Conservation (phyloP, 306 rosid species). For the Cyclanthera cordifolia region DNA sequence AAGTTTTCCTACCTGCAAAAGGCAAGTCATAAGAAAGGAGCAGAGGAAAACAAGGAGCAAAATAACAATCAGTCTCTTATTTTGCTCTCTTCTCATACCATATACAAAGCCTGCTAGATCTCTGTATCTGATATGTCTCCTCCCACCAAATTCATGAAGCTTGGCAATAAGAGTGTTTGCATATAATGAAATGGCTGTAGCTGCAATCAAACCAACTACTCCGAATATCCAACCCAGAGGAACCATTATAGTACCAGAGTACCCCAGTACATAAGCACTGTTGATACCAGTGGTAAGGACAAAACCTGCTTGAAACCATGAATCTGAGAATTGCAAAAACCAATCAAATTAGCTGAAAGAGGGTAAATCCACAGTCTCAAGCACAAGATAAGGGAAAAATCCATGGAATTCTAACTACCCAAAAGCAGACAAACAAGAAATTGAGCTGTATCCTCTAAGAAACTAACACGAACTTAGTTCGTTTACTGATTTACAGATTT, state of each 20-base stretch:
- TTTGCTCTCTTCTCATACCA: slow-evolving; percentile 31
- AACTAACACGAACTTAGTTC: not conserved
- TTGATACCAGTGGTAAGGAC: slow-evolving; percentile 82
- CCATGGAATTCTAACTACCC: not conserved
- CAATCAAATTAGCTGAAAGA: not conserved
- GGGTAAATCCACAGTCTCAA: not conserved
- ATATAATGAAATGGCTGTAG: slow-evolving; percentile 59
- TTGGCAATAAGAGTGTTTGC: slow-evolving; percentile 74
- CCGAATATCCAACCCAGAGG: slow-evolving; percentile 81
- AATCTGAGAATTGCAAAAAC: slow-evolving; percentile 30
- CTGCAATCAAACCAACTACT: slow-evolving; percentile 53
- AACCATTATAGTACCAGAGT: slow-evolving; percentile 80
- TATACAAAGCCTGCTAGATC: slow-evolving; percentile 81
- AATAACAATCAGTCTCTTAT: not conserved
- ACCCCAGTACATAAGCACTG: slow-evolving; percentile 86
- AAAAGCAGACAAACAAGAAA: not conserved
- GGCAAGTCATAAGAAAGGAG: not conserved
- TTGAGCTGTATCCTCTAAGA: not conserved
- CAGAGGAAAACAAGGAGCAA: not conserved
- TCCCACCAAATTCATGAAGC: slow-evolving; percentile 92
- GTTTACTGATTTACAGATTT: too few species aligned
- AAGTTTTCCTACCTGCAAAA: slow-evolving; percentile 63
- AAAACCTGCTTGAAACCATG: slow-evolving; percentile 87
- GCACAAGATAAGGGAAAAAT: not conserved
- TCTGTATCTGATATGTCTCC: slow-evolving; percentile 85